Evolutionary conservation across 129 eudicot species (phyloP), one percentile per base, ranked within the genome.

Genomic region (Mikania micrantha): DNA sequence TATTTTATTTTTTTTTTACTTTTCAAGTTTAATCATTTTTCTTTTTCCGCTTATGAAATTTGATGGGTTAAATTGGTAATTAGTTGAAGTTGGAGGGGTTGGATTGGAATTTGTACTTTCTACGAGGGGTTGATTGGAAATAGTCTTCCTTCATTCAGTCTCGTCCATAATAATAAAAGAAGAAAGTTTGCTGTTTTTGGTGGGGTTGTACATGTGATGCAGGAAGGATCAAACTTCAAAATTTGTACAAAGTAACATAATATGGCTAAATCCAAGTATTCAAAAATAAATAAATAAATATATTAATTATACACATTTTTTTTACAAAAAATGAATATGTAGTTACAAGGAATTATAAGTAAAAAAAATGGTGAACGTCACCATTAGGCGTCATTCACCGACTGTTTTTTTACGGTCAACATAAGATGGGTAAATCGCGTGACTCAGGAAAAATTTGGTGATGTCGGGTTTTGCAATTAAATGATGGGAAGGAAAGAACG

Each of bases 151-250:
- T 69, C 70, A 44, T 60, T 68, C 80, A 27, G 60, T 78, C 56
- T 64, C 74, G 60, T 35, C 73, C 73, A 19, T 64, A 59, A 71
- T 71, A 78, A 59, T 29, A 66, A 54, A 22, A 47, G 17, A 56
- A 63, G 63, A 69, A 31, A 50, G 21, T 28, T 64, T 62, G 28
- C 62, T 70, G 64, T 53, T 77, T 62, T 71, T 64, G 52, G 73
- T 78, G 67, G 50, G 74, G 64, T 48, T 71, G 17, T 54, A 31
- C 52, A 77, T 71, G 77, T 42, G 73, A 64, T 77, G 77, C 42
- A 32, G 66, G 48, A 78, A 64, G 77, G 73, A 44, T 66, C 74
- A 27, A 32, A 67, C 58, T 72, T 31, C 60, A 63, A 45, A 72
- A 36, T 66, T 66, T 77, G 77, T 71, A 68, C 60, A 38, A 35